These are phyloP conservation scores for Cyberlindnera mississippiensis DNA, from an alignment of 805 yeast species.

Conservation along the genomic window DNA sequence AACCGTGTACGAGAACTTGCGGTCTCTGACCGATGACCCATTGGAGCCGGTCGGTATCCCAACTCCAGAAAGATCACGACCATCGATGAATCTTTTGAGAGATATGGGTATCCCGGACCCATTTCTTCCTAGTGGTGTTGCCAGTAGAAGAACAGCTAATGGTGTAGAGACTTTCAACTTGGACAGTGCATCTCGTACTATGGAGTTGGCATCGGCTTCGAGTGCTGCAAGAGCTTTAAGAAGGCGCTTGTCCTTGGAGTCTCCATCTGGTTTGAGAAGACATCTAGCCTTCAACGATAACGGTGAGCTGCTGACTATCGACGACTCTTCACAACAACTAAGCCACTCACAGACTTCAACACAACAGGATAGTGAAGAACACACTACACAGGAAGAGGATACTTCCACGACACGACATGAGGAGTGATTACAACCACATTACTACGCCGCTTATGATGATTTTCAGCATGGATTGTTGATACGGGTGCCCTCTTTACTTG, in stretches of 20 bases:
- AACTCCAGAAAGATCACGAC: background rate
- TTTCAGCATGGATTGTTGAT: too few relatives aligned
- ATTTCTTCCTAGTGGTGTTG: conserved; percentile 17
- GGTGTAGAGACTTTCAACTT: conserved; percentile 24
- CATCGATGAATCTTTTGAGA: background rate
- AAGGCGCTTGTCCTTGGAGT: conserved; percentile 5
- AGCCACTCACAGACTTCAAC: too few relatives aligned
- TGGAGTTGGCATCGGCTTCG: conserved; percentile 3
- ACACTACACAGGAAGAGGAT: background rate
- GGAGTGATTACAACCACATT: too few relatives aligned
- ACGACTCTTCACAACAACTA: background rate
- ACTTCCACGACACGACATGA: background rate
- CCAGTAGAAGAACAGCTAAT: conserved; percentile 22
- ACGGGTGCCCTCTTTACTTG: too few relatives aligned
- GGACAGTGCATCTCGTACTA: conserved; percentile 4
- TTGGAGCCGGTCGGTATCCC: background rate
- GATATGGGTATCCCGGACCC: background rate
- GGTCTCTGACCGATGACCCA: background rate
- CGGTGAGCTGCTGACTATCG: conserved; percentile 5
- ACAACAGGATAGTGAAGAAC: background rate
- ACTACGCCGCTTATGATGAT: too few relatives aligned
- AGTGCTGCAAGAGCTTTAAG: conserved; percentile 4
- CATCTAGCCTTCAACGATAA: conserved; percentile 6
- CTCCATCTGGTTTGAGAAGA: background rate
- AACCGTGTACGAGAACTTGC: background rate